Evolutionary conservation across 257 asterid genomes (phyloP).

Genomic region (Fraxinus excelsior): DNA sequence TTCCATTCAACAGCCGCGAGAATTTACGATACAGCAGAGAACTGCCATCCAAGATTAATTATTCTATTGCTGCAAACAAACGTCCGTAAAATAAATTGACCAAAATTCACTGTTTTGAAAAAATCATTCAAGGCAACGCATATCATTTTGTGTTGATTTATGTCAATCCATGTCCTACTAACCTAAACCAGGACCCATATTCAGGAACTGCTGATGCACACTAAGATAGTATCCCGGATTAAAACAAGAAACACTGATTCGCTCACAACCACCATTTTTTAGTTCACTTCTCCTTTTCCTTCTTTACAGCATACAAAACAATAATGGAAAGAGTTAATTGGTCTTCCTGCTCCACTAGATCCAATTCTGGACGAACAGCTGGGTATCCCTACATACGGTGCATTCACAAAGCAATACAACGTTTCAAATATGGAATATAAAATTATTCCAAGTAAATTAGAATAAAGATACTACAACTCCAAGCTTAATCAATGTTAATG

Average conservation of each 20-base stretch:
- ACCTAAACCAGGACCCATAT: not conserved
- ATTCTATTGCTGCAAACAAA: no score
- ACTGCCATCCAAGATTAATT: no score
- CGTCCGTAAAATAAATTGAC: no score
- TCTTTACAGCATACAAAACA: not conserved
- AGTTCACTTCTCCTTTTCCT: not conserved
- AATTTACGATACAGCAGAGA: no score
- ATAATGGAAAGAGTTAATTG: constrained; percentile 58
- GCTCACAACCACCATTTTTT: not conserved
- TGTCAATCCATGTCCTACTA: no score
- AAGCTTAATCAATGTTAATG: not conserved
- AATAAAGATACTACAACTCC: not conserved
- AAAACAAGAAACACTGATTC: not conserved
- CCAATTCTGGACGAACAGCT: constrained; percentile 83
- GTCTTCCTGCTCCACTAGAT: constrained; percentile 91
- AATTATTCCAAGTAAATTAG: not conserved
- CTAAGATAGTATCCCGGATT: not conserved
- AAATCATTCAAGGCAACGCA: no score
- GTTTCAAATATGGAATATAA: not conserved
- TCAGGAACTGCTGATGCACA: not conserved
- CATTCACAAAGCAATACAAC: constrained; percentile 14
- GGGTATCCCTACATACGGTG: constrained; percentile 63
- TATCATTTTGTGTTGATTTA: no score
- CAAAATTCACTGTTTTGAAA: no score
- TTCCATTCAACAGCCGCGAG: no score